Conservation (phyloP, 345 rosid genomes). For the Dimocarpus longan region DNA sequence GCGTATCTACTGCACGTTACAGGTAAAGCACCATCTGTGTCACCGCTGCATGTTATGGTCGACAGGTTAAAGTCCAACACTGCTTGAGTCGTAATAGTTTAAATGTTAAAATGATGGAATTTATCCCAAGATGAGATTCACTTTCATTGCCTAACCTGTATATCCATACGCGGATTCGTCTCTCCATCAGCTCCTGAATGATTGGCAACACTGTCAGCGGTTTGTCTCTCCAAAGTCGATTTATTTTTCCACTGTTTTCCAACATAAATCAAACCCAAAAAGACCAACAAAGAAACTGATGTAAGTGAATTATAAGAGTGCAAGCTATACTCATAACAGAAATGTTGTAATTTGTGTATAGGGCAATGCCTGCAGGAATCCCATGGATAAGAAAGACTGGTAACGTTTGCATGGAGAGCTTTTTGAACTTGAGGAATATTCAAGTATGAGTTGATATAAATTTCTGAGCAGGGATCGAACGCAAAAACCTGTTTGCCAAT, state of each 20-base stretch:
- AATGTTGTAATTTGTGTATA: background rate
- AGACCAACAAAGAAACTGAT: background rate
- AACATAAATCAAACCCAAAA: background rate
- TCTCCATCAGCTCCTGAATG: conserved; percentile 29
- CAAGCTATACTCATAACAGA: background rate
- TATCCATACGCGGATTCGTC: conserved; percentile 21
- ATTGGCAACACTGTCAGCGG: conserved; percentile 24
- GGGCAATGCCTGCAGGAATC: conserved; percentile 20
- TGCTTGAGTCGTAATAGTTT: background rate
- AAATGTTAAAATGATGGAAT: background rate
- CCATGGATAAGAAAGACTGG: conserved; percentile 30
- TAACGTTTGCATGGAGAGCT: conserved; percentile 30
- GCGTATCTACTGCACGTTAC: conserved; percentile 24
- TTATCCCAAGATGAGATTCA: background rate
- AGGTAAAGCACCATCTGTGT: conserved; percentile 27
- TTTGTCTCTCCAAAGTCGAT: conserved; percentile 23
- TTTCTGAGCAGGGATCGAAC: conserved; percentile 25
- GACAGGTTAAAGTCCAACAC: background rate
- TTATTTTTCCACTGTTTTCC: conserved; percentile 23
- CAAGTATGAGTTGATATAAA: conserved; percentile 20
- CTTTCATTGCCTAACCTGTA: conserved; percentile 21
- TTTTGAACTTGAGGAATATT: conserved; percentile 25
- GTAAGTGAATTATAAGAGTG: background rate
- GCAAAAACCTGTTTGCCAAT: conserved; percentile 13
- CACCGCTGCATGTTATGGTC: conserved; percentile 16